Evolutionary conservation across 2,329 filamentous ascomycete species (phyloP).

Genomic region (Fusarium globosum): DNA sequence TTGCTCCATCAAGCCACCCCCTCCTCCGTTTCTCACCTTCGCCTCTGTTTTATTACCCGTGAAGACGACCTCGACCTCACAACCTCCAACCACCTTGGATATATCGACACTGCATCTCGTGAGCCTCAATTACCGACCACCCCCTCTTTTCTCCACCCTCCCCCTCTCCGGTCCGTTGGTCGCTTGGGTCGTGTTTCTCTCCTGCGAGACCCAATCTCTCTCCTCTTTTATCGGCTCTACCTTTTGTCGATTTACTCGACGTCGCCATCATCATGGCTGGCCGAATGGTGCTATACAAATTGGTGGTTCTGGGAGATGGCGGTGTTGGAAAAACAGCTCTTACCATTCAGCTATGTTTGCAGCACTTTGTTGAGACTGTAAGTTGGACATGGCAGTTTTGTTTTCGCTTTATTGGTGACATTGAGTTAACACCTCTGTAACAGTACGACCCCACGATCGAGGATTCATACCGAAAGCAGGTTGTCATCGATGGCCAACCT

Average conservation of each 20-base stretch:
- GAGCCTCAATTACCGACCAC: slow-evolving; percentile 38
- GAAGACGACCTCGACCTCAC: slow-evolving; percentile 43
- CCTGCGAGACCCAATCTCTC: slow-evolving; percentile 16
- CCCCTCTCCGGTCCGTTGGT: slow-evolving; percentile 31
- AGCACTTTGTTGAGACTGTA: slow-evolving; percentile 97
- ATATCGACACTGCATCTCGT: slow-evolving; percentile 28
- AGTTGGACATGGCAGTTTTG: slow-evolving; percentile 48
- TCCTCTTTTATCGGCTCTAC: slow-evolving; percentile 28
- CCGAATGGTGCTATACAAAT: slow-evolving; percentile 95
- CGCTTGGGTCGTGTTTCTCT: slow-evolving; percentile 22
- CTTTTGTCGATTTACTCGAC: slow-evolving; percentile 36
- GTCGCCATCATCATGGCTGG: slow-evolving; percentile 74
- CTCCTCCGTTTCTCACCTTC: slow-evolving; percentile 43
- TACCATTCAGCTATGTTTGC: slow-evolving; percentile 95
- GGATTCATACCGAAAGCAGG: slow-evolving; percentile 88
- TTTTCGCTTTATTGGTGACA: background rate
- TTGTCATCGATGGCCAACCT: slow-evolving; percentile 92
- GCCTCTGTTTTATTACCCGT: slow-evolving; percentile 36
- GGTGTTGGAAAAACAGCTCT: slow-evolving; percentile 94
- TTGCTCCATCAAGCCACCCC: slow-evolving; percentile 46
- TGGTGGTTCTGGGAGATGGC: slow-evolving; percentile 94
- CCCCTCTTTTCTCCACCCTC: slow-evolving; percentile 33
- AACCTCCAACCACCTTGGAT: slow-evolving; percentile 36
- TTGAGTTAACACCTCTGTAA: slow-evolving; percentile 25
- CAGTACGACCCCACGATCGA: slow-evolving; percentile 90